These are phyloP conservation scores for Picochlorum costavermella DNA, from an alignment of 139 green algal species.

Conservation along the genomic window DNA sequence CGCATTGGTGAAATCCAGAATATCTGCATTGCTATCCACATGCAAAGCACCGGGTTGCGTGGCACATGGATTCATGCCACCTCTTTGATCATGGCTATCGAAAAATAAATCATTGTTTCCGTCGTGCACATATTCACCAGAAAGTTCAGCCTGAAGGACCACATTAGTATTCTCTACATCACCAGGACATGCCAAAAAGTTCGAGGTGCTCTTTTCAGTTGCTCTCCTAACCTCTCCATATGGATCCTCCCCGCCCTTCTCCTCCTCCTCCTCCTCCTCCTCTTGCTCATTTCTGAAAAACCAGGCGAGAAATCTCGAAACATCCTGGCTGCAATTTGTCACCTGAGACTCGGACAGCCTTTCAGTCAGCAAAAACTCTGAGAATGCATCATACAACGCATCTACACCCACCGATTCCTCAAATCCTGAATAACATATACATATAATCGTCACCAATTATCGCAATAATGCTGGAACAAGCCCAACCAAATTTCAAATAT, in stretches of 20 bases:
- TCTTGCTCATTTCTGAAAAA: background rate
- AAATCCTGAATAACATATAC: constrained; percentile 15
- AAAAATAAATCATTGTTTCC: no score
- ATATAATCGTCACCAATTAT: background rate
- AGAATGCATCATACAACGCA: constrained; percentile 18
- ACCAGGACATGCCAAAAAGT: no score
- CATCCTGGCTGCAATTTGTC: background rate
- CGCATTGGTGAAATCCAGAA: constrained; percentile 39
- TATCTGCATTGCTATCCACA: constrained; percentile 12
- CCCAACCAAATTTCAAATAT: background rate
- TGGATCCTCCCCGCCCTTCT: no score
- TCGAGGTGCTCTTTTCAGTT: no score
- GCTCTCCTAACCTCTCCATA: no score
- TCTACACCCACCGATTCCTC: constrained; percentile 17
- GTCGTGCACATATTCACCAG: no score
- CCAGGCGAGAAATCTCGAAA: constrained; percentile 6
- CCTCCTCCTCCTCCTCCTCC: background rate
- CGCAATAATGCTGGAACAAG: background rate
- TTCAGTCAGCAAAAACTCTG: background rate
- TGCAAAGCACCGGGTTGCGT: background rate
- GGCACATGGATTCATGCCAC: background rate
- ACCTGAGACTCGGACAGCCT: background rate
- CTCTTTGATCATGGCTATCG: no score
- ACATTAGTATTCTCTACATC: no score
- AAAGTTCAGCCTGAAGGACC: background rate